Evolutionary conservation across 2,329 filamentous ascomycete species (phyloP), one percentile per base, ranked within the genome.

Genomic region (Colletotrichum brevisporum): DNA sequence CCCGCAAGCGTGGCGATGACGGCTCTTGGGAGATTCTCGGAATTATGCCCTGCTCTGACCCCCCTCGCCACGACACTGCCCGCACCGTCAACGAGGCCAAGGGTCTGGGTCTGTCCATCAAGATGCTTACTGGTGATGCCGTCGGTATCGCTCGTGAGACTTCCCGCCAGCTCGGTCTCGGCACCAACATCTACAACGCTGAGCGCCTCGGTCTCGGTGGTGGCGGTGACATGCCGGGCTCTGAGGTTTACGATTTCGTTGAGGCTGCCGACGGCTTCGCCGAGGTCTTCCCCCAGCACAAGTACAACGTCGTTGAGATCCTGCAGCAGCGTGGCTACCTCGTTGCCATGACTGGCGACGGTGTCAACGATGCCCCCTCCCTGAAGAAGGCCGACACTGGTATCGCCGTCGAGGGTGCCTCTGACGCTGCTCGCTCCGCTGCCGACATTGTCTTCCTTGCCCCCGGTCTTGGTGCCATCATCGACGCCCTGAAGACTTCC

Each of bases 371-470:
- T 82, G 94, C 94, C 73, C 93, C 94, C 72, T 97, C 94, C 36
- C 86, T 97, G 78, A 97, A 97, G 86, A 97, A 95, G 86, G 94
- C 94, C n/a, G 94, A 97, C 84, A 97, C 94, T 76, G 94, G 94
- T 87, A 97, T 97, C 84, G 94, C 94, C 73, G 94, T 97, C 76
- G 93, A 97, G 85, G 94, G 94, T 85, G 91, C 94, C 71, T 96
- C 94, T 31, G 94, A 97, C 79, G 94, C 94, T 79, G 94, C 94
- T 76, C 93, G 94, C 74, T 96, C 94, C 69, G 94, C 94, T 74
- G 93, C 94, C 77, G 94, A 97, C 83, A 97, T 97, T 76, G 94
- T 97, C 75, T 97, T 97, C 88, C 89, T 97, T 79, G 94, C 93
- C 75, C 94, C 94, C 63, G 94, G 94, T 86, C 90, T 97, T 71